Conservation (phyloP, 208 protist genomes). For the Trichomonas tenax region DNA sequence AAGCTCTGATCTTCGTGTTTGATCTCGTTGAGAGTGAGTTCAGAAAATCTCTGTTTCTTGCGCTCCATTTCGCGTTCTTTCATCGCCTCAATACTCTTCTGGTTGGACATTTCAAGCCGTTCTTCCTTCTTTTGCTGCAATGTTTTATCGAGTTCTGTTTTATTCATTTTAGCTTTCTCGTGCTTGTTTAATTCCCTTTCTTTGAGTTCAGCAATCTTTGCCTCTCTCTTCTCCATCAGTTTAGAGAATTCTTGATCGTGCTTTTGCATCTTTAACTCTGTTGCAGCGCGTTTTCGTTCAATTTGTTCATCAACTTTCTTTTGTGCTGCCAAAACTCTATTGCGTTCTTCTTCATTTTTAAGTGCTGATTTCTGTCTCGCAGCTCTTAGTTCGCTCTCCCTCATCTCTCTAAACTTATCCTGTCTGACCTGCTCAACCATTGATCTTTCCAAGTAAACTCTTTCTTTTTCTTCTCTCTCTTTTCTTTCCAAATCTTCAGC, state of each 20-base stretch:
- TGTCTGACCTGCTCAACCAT: background rate
- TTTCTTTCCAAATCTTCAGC: background rate
- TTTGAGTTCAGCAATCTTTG: background rate
- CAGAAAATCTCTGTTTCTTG: background rate
- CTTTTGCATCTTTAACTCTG: background rate
- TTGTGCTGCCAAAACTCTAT: background rate
- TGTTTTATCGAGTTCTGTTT: background rate
- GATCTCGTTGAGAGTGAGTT: background rate
- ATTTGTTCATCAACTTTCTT: background rate
- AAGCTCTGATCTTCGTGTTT: background rate
- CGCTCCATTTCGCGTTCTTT: background rate
- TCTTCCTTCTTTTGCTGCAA: background rate
- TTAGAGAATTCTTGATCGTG: background rate
- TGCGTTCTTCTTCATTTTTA: background rate
- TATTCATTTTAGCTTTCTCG: background rate
- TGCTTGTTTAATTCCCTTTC: background rate
- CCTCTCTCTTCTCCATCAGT: background rate
- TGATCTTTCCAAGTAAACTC: background rate
- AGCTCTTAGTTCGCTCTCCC: background rate
- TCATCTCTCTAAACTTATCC: background rate
- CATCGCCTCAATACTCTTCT: background rate
- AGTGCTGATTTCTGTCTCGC: background rate
- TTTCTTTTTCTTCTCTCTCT: background rate
- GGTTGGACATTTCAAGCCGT: background rate
- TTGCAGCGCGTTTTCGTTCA: background rate